Evolutionary conservation across 2,329 filamentous ascomycete genomes (phyloP).

Genomic region (Aspergillus pseudoterreus): DNA sequence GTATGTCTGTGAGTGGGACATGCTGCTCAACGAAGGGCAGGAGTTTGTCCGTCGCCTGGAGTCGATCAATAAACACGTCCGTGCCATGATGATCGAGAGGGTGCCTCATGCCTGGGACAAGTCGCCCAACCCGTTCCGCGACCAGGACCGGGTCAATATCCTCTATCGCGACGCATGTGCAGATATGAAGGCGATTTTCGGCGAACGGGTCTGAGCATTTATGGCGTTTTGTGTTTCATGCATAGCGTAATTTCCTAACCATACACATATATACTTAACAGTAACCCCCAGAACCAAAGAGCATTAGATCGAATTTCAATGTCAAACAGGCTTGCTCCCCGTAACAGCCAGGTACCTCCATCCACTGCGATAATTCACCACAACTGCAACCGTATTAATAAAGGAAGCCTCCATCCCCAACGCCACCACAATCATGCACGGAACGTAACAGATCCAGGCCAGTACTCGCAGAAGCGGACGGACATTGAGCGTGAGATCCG

Average conservation of each 20-base stretch:
- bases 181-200: constrained; percentile 42
- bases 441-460: constrained; percentile 3
- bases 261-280: too few relatives aligned
- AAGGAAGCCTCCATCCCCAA: constrained; percentile 9
- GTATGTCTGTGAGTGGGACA: constrained; percentile 64
- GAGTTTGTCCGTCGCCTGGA: constrained; percentile 41
- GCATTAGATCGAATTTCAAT: neutral
- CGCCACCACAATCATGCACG: constrained; percentile 5
- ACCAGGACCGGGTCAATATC: constrained; percentile 40
- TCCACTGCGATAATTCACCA: constrained; percentile 12
- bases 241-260: neutral
- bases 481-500: constrained; percentile 10
- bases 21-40: constrained; percentile 60
- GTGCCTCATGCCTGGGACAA: constrained; percentile 50
- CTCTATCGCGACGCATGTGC: constrained; percentile 43
- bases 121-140: constrained; percentile 45
- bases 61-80: constrained; percentile 41
- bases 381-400: constrained; percentile 13
- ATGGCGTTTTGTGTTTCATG: neutral
- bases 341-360: constrained; percentile 12
- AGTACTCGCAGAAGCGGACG: constrained; percentile 8
- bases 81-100: constrained; percentile 44
- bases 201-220: constrained; percentile 12
- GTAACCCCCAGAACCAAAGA: too few relatives aligned
- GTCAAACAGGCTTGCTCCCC: constrained; percentile 6